Conservation (phyloP, 2,329 filamentous ascomycete species). For the Microcyclosporella mali region DNA sequence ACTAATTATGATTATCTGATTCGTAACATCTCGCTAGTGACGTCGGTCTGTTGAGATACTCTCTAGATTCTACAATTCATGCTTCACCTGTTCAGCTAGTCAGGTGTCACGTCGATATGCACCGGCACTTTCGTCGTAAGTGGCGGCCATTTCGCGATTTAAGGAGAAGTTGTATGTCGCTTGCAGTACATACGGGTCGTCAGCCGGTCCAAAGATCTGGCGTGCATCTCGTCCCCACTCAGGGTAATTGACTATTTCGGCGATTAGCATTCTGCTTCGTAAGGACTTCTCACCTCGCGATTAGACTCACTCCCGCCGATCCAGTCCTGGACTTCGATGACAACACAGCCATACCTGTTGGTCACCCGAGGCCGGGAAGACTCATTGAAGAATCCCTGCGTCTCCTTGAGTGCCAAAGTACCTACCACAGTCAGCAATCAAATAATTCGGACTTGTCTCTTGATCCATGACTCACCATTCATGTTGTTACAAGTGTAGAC, state of each 20-base stretch:
- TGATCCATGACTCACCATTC: slow-evolving; percentile 59
- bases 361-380: slow-evolving; percentile 56
- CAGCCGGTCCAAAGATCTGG: slow-evolving; percentile 43
- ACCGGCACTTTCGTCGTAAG: not conserved
- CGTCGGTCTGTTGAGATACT: too few species aligned
- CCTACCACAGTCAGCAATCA: slow-evolving; percentile 33
- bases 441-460: slow-evolving; percentile 27
- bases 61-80: too few species aligned
- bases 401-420: slow-evolving; percentile 59
- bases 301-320: slow-evolving; percentile 57
- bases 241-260: slow-evolving; percentile 65
- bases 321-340: slow-evolving; percentile 87
- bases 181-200: slow-evolving; percentile 40
- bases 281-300: too few species aligned
- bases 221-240: slow-evolving; percentile 64
- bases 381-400: slow-evolving; percentile 57
- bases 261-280: slow-evolving; percentile 32
- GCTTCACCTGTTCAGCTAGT: too few species aligned
- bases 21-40: too few species aligned
- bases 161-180: slow-evolving; percentile 39
- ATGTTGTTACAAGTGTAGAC: slow-evolving; percentile 77
- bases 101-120: not conserved
- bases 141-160: slow-evolving; percentile 2
- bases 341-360: slow-evolving; percentile 73
- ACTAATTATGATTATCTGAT: not conserved